Conservation (phyloP, 768 basidiomycete species). For the Guyanaporus albipodus region DNA sequence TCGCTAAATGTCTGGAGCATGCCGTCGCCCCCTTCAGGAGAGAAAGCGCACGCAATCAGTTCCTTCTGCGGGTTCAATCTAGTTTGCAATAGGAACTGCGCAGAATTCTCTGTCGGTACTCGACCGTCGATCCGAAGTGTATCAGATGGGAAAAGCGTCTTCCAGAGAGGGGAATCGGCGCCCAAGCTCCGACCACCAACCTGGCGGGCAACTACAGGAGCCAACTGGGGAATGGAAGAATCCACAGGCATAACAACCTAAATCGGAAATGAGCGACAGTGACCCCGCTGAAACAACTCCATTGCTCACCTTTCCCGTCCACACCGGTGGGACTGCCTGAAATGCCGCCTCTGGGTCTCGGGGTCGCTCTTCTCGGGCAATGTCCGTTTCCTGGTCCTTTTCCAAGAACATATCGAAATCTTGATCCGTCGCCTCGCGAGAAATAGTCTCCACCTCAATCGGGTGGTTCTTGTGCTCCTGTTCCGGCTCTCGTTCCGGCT, state of each 20-base stretch:
- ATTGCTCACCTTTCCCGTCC: constrained; percentile 66
- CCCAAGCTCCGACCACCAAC: constrained; percentile 69
- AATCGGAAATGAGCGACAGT: constrained; percentile 15
- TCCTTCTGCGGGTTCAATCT: constrained; percentile 76
- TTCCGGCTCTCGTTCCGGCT: constrained; percentile 25
- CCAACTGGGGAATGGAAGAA: constrained; percentile 62
- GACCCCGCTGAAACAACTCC: background rate
- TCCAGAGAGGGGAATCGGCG: constrained; percentile 62
- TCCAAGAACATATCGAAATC: constrained; percentile 88
- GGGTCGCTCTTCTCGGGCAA: constrained; percentile 20
- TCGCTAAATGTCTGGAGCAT: constrained; percentile 60
- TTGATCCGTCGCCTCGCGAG: constrained; percentile 57
- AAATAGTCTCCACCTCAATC: constrained; percentile 39
- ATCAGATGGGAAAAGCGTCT: constrained; percentile 67
- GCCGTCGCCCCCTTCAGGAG: constrained; percentile 44
- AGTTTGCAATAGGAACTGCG: constrained; percentile 75
- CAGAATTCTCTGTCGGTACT: constrained; percentile 70
- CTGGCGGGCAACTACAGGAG: constrained; percentile 67
- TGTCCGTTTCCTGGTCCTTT: constrained; percentile 42
- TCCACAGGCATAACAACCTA: constrained; percentile 82
- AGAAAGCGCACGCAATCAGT: constrained; percentile 72
- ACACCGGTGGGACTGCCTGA: constrained; percentile 58
- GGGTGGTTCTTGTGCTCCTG: constrained; percentile 40
- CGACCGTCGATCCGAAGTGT: constrained; percentile 78
- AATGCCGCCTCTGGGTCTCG: constrained; percentile 48